These are phyloP conservation scores for Naganishia vaughanmartiniae DNA, from an alignment of 768 basidiomycete species.

Conservation along the genomic window DNA sequence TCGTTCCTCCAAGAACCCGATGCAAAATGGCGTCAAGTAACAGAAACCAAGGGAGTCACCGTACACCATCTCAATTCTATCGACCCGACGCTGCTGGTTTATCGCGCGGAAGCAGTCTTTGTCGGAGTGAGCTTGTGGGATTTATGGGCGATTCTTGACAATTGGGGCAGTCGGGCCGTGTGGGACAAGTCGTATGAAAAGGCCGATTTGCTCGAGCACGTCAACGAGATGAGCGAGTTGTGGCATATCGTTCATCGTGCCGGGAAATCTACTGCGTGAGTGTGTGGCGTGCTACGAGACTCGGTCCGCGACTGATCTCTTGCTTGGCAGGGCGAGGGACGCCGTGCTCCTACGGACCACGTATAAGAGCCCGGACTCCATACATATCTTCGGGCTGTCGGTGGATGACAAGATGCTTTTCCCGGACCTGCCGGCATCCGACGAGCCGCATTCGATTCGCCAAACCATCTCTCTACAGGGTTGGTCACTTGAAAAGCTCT, in stretches of 20 bases:
- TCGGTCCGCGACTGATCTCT: not conserved
- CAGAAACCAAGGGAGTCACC: slow-evolving; percentile 83
- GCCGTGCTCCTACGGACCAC: slow-evolving; percentile 87
- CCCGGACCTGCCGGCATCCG: slow-evolving; percentile 61
- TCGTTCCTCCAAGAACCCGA: slow-evolving; percentile 95
- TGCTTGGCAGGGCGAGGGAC: slow-evolving; percentile 70
- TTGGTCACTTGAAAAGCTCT: slow-evolving; percentile 93
- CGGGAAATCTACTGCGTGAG: slow-evolving; percentile 87
- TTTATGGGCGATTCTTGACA: slow-evolving; percentile 79
- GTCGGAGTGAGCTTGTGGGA: slow-evolving; percentile 96
- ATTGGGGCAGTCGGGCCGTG: slow-evolving; percentile 72
- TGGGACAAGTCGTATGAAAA: slow-evolving; percentile 93
- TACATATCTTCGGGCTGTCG: slow-evolving; percentile 93
- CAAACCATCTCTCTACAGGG: slow-evolving; percentile 98
- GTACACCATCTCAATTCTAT: slow-evolving; percentile 95
- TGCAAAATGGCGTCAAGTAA: slow-evolving; percentile 83
- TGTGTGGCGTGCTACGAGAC: slow-evolving; percentile 25
- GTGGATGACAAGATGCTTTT: slow-evolving; percentile 85
- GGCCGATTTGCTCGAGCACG: slow-evolving; percentile 77
- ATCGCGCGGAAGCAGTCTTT: slow-evolving; percentile 93
- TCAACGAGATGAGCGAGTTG: slow-evolving; percentile 72
- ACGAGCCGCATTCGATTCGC: slow-evolving; percentile 75
- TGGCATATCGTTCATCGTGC: slow-evolving; percentile 77
- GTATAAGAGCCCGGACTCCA: slow-evolving; percentile 91
- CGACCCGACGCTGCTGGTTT: slow-evolving; percentile 92